These are phyloP conservation scores for Abelmoschus esculentus DNA, from an alignment of 345 rosid species.

Conservation along the genomic window DNA sequence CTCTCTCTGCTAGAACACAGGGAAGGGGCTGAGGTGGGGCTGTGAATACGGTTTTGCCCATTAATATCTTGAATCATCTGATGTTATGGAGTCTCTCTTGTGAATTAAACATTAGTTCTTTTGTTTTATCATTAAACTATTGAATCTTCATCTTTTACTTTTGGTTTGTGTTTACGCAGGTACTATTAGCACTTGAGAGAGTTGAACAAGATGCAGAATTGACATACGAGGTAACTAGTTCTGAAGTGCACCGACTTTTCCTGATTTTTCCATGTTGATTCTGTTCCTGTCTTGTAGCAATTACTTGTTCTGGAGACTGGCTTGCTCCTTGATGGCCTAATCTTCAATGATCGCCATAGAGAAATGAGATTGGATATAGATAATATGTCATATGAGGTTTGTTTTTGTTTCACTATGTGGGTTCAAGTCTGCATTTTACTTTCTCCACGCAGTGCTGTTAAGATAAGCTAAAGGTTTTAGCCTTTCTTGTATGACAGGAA, in stretches of 20 bases:
- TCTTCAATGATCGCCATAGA: constrained; percentile 77
- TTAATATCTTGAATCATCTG: not conserved
- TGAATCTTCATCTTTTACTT: not conserved
- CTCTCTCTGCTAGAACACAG: not conserved
- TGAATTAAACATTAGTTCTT: not conserved
- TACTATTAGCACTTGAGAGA: constrained; percentile 79
- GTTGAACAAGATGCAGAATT: constrained; percentile 79
- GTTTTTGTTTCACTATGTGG: constrained; percentile 13
- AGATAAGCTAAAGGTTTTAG: not conserved
- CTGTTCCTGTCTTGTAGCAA: constrained; percentile 50
- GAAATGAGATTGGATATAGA: constrained; percentile 96
- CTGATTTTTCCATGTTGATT: constrained; percentile 1
- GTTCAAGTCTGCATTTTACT: not conserved
- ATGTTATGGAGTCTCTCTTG: not conserved
- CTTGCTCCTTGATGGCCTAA: constrained; percentile 60
- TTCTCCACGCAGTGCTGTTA: not conserved
- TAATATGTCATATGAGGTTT: constrained; percentile 95
- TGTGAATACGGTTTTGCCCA: not conserved
- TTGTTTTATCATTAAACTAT: not conserved
- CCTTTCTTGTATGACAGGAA: constrained; percentile 43
- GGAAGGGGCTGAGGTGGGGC: not conserved
- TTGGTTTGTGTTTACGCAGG: constrained; percentile 37
- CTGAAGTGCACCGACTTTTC: constrained; percentile 12
- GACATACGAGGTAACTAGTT: constrained; percentile 57
- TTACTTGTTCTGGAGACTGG: constrained; percentile 72